Evolutionary conservation across 2,329 filamentous ascomycete genomes (phyloP).

Genomic region (Fusarium subtropicale): DNA sequence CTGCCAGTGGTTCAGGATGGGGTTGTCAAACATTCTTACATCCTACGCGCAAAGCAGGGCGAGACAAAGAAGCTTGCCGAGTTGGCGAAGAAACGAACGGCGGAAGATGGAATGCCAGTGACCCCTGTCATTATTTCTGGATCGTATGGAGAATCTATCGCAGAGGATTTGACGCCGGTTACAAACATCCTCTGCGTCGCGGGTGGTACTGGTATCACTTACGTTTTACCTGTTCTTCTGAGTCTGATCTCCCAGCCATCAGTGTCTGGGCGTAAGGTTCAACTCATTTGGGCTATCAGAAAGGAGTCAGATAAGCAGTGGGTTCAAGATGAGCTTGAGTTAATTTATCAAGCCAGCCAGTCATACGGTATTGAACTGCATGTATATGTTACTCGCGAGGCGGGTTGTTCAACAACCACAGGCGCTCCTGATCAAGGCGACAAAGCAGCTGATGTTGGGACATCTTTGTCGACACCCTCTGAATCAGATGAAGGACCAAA

Average conservation of each 20-base stretch:
- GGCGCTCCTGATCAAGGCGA: accelerated
- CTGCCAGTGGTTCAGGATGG: not conserved
- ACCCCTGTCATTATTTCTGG: not conserved
- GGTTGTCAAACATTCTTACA: not conserved
- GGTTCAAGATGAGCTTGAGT: not conserved
- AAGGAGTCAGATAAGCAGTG: not conserved
- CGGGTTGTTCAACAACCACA: accelerated
- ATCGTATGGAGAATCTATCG: not conserved
- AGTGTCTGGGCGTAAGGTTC: not conserved
- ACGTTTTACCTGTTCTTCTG: not conserved
- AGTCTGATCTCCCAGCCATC: not conserved
- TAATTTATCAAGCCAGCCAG: not conserved
- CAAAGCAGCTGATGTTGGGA: not conserved
- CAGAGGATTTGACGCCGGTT: not conserved
- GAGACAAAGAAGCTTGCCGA: not conserved
- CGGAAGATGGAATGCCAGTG: accelerated
- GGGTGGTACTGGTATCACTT: not conserved
- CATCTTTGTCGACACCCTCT: accelerated
- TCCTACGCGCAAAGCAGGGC: not conserved
- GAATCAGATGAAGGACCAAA: not conserved
- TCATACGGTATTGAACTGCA: not conserved
- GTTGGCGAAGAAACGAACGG: not conserved
- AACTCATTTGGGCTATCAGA: not conserved
- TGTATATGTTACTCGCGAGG: not conserved
- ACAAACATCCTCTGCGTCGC: not conserved